Base-by-base conservation (phyloP, 2,329 filamentous ascomycete species). In the Ilyonectria sp. region DNA sequence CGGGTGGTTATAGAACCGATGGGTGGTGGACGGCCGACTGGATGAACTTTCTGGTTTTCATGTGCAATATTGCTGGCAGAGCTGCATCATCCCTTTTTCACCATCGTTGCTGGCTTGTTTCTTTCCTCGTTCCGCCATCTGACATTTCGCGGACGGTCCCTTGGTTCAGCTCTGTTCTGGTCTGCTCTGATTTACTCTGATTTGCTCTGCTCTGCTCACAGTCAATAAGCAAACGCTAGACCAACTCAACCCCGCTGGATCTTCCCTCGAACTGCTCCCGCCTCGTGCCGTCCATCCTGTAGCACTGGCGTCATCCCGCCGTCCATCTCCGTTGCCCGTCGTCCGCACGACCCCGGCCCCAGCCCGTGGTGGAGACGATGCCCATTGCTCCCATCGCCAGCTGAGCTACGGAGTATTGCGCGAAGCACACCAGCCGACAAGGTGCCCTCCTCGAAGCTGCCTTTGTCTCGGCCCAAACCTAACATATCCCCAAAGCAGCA, bases 281-380 rank as follows among this genome's bases (percentile, higher is more conserved):
- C 52, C 21, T 56, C 33, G 37, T 56, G 43, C 52, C 60, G 52
- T 63, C 31, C 29, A 31, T 56, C 43, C 43, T 40, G 37, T 31
- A 29, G 50, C 40, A 29, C 59, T 35, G 29, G 52, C 40, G 59
- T 55, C 59, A 63, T 61, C 59, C 59, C 59, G 50, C 59, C 59
- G 40, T 40, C 35, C 47, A 40, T 50, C 47, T 17, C 26, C 49
- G 53, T 52, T 35, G 44, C 31, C 59, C 49, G 53, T 52, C 49
- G 35, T 21, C 59, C 50, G 50, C 59, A 62, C 59, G 40, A 61
- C 40, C 29, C 49, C 59, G 47, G 43, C 19, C 17, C 11, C 15
- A 33, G 43, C 10, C 29, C 50, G 31, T 11, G 40, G 59, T 62
- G 59, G 50, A 37, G 43, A 60, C 21, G 8, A 37, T 17, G 6